Evolutionary conservation across 225 moss, liverwort and hornwort species (phyloP), one percentile per base, ranked within the genome.

Genomic region (Thuidium tamariscinum): DNA sequence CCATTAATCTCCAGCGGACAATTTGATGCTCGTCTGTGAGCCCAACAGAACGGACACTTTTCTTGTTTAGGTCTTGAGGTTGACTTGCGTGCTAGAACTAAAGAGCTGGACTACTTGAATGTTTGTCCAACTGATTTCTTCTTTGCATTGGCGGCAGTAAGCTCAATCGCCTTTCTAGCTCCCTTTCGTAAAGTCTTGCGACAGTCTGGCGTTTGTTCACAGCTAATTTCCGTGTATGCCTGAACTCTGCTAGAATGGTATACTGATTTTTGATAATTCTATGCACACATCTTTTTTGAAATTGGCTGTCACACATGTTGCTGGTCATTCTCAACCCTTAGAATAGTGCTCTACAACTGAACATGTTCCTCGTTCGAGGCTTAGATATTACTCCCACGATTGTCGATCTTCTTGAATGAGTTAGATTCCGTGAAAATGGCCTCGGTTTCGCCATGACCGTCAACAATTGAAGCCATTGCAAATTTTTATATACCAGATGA

Each of bases 1-100:
- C 49, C 82, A 62, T 63, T 59, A 79, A 54, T 51, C 65, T 66
- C 89, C 73, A 42, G 37, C 34, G 44, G 82, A 56, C 69, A 74
- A 82, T 56, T 85, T 74, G 80, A 69, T 68, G 44, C 32, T 83
- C 70, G 23, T 86, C 57, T 64, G 27, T 57, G 72, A 57, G 57
- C 30, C n/a, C 64, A 89, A 69, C 37, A 62, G 76, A 73, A 67
- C 41, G 52, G 79, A 79, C 25, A 79, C 72, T 11, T 59, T 54
- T 20, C n/a, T 66, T 74, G 76, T 75, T 91, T 89, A 87, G 87
- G 91, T 87, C 89, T 85, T 87, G 85, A 71, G 79, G 78, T 85
- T 91, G 89, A 82, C 77, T 79, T 84, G 18, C 72, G 64, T 68
- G 85, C 86, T 76, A 81, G 84, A 86, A 69, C 39, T 51, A 27